Conservation (phyloP, 768 basidiomycete genomes). For the Clavaria fumosa region DNA sequence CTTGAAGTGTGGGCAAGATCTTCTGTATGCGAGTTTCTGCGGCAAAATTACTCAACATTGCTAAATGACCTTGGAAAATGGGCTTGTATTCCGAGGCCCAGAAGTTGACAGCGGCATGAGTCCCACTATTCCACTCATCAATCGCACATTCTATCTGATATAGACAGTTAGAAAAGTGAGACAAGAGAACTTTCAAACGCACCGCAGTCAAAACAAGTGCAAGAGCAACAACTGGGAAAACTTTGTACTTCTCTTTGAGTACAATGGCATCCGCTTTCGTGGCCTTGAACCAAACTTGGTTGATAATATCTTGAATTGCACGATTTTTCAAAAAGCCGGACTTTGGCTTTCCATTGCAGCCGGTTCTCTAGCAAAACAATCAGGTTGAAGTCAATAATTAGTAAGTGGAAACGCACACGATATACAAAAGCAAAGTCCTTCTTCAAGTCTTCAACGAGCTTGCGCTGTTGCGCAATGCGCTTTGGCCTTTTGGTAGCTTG, state of each 20-base stretch:
- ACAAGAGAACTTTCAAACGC: not conserved
- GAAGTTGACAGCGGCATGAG: constrained; percentile 9
- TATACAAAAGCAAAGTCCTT: too few relatives aligned
- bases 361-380: too few relatives aligned
- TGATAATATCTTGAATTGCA: constrained; percentile 12
- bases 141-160: constrained; percentile 12
- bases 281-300: constrained; percentile 13
- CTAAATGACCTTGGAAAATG: constrained; percentile 10
- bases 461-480: too few relatives aligned
- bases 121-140: constrained; percentile 13
- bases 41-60: constrained; percentile 8
- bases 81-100: constrained; percentile 9
- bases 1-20: constrained; percentile 2
- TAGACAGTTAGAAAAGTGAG: not conserved
- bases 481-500: constrained; percentile 8
- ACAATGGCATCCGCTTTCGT: constrained; percentile 12
- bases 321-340: too few relatives aligned
- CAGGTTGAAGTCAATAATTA: too few relatives aligned
- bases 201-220: constrained; percentile 10
- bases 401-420: too few relatives aligned
- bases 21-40: constrained; percentile 2
- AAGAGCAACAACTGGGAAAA: constrained; percentile 8
- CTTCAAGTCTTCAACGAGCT: too few relatives aligned
- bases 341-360: too few relatives aligned
- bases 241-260: constrained; percentile 9